Evolutionary conservation across 805 yeast genomes (phyloP), one percentile per base, ranked within the genome.

Genomic region (Metschnikowia anglica): DNA sequence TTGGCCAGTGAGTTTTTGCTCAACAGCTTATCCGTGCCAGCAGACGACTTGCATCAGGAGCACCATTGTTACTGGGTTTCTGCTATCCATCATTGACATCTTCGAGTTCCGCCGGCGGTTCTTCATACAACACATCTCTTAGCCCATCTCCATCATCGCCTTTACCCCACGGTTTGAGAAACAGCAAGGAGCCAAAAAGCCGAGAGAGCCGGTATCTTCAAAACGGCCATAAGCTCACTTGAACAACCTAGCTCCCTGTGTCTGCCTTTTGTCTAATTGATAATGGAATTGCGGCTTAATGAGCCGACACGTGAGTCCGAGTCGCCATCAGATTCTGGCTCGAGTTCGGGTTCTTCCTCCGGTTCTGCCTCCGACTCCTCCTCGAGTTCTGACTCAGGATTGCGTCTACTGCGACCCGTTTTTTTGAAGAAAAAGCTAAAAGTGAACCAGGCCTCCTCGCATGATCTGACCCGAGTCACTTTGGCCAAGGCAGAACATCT

Each of bases 401-500:
- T 34, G 12, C 39, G 13, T 23, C 33, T 40, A 2, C 39, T 39
- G 13, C 39, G 52, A 15, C 55, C 55, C 7, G 42, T 52, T 1
- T 52, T 49, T 23, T 32, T 47, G 6, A 49, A 45, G 16, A 49
- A 49, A 12, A 21, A 37, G 17, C 30, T 16, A 12, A 21, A 25
- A 7, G 12, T 7, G 8, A 10, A 18, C 13, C 3, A 9, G 15
- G 28, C 2, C 15, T 12, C 24, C 17, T 3, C 33, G 7, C 16
- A 5, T 7, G 34, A 36, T 24, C 21, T 25, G 21, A 4, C 31
- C 5, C 15, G 8, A 5, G 25, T 36, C 9, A 49, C 43, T 2
- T 27, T 49, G 18, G 42, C 47, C 17, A 36, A 24, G 28, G 55
- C 54, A 9, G 55, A 49, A 24, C 45, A 41, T n/a, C 47, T 34